Base-by-base conservation (phyloP, 192 early-diverging fungal species). In the Allomyces macrogynus region DNA sequence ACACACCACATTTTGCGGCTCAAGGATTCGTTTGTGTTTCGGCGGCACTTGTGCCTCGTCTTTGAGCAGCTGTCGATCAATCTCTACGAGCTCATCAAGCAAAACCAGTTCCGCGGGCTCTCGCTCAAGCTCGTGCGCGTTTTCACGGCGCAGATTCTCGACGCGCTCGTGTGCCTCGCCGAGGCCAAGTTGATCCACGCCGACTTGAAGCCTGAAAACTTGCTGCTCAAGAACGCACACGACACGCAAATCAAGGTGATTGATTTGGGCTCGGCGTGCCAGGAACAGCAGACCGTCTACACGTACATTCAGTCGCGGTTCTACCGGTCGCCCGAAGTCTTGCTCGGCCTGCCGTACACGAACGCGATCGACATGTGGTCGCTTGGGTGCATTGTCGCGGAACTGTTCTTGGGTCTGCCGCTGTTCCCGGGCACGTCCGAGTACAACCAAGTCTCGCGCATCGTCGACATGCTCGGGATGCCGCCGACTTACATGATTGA, bases 291-390 rank as follows among this genome's bases (percentile, higher is more conserved):
- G 69, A 95, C 93, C 0, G 86, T 89, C 25, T 97, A 97, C 69
- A 94, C 92, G 11, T 99, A 99, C 75, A 99, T 99, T 66, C 93
- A 97, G 73, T 97, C 93, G 3, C 81, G 96, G 23, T 99, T 97
- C 74, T 99, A 99, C 67, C 81, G 96, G 63, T 87, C 87, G 23
- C 93, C 94, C 9, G 96, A 99, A 74, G 91, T 99, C 23, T 76
- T 99, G 16, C 80, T 99, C 18, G 96, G 93, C 9, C 73, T 95
- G 42, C 89, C 92, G 61, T 93, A 97, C 73, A 89, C 89, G 42
- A 84, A 84, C 26, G 81, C 86, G 40, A 99, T 99, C 61, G 96
- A 99, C 71, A 95, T 99, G 84, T 99, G 96, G 96, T 95, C 93
- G 24, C 73, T 97, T 16, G 96, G 96, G 0, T 99, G 96, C 69